A percentile compares a stretch with the other conserved stretches of the same genome.
Evolutionary conservation across 495 filamentous ascomycete species (phyloP).

Genomic region (Clohesyomyces aquaticus): DNA sequence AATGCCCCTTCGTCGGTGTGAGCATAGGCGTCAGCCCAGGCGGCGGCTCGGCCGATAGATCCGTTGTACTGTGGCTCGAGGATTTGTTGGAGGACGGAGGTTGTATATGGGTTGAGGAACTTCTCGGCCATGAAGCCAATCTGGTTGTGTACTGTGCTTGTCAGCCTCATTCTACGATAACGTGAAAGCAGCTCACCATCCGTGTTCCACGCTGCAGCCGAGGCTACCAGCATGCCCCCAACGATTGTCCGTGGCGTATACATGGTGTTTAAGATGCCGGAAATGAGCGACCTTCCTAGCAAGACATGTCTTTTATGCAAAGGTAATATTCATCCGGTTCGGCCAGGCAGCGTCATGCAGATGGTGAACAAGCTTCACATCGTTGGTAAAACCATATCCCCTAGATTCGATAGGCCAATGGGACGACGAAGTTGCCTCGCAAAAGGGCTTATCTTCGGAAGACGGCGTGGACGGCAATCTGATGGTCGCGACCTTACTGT

Average conservation of each 20-base stretch:
- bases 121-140: slow-evolving; percentile 46
- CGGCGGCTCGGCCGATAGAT: slow-evolving; percentile 42
- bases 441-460: too few species aligned
- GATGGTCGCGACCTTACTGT: too few species aligned
- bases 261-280: not conserved
- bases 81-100: slow-evolving; percentile 39
- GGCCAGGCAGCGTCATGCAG: not conserved
- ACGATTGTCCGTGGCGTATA: too few species aligned
- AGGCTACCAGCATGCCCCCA: slow-evolving; percentile 20
- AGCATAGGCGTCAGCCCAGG: slow-evolving; percentile 43
- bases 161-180: not conserved
- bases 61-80: slow-evolving; percentile 45
- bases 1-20: slow-evolving; percentile 35
- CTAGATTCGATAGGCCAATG: too few species aligned
- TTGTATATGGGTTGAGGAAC: slow-evolving; percentile 41
- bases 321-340: not conserved
- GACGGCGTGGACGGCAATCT: too few species aligned
- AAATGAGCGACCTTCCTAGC: not conserved
- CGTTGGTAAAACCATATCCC: too few species aligned
- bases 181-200: slow-evolving; percentile 20
- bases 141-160: slow-evolving; percentile 43
- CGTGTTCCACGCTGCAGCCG: slow-evolving; percentile 41
- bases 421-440: too few species aligned
- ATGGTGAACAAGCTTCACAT: not conserved
- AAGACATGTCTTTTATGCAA: too few species aligned